Conservation (phyloP, 23 red algal species). For the Gracilaria domingensis region DNA sequence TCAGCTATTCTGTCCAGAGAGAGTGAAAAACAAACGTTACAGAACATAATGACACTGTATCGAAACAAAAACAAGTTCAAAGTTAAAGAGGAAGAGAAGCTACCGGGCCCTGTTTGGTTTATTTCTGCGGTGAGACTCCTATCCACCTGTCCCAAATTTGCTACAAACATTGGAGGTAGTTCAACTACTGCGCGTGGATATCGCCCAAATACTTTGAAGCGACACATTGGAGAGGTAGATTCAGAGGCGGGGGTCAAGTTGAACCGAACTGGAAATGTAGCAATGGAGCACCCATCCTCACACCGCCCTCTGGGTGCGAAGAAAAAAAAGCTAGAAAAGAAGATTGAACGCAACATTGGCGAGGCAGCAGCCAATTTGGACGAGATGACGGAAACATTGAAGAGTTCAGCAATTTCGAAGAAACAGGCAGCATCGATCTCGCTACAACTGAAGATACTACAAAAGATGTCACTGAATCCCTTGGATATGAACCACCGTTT, state of each 20-base stretch:
- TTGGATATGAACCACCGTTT: background rate
- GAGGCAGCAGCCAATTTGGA: background rate
- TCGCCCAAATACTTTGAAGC: background rate
- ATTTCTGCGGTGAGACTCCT: background rate
- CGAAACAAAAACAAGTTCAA: conserved; percentile 20
- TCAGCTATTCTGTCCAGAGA: conserved; percentile 26
- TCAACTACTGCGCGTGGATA: background rate
- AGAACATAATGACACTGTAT: conserved; percentile 43
- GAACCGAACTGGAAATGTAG: background rate
- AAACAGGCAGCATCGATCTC: conserved; percentile 9
- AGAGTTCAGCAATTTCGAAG: background rate
- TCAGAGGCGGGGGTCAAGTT: background rate
- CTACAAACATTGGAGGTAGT: conserved; percentile 4
- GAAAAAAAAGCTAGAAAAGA: conserved; percentile 1
- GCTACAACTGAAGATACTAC: background rate
- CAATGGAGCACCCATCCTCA: background rate
- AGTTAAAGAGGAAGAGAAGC: background rate
- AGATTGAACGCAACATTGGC: background rate
- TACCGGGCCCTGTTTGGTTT: background rate
- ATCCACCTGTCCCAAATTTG: conserved; percentile 35
- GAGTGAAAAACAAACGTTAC: background rate
- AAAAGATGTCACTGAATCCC: background rate
- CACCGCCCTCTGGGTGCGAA: background rate
- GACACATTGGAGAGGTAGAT: background rate
- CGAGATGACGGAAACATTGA: background rate